phyloP scores from a whole-genome alignment of 371 early-diverging fungal genomes.

The Mucor mucedo region DNA sequence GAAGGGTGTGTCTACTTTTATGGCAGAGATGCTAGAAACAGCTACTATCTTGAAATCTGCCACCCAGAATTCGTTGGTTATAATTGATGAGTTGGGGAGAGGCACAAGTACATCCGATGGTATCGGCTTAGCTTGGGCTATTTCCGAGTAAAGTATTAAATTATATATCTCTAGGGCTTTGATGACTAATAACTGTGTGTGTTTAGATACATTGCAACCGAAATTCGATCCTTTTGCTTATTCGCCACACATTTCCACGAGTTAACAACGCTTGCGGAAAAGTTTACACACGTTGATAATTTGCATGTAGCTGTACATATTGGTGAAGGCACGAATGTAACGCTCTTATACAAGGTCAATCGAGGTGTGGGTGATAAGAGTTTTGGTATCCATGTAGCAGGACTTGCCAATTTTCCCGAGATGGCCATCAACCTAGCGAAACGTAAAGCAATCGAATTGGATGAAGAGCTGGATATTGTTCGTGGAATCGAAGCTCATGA shows the following conservation, averaged over 20 bases:
- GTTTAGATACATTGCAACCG: conserved; percentile 77
- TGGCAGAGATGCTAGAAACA: conserved; percentile 99
- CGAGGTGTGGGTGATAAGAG: conserved; percentile 94
- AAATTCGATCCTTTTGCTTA: conserved; percentile 80
- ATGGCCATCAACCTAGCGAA: conserved; percentile 84
- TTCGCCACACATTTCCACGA: conserved; percentile 99
- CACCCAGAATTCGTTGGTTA: conserved; percentile 87
- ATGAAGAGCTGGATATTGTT: conserved; percentile 50
- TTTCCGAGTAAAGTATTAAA: conserved; percentile 83
- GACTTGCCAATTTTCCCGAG: conserved; percentile 93
- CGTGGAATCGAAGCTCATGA: background rate
- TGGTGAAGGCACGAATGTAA: conserved; percentile 66
- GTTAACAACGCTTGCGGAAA: conserved; percentile 80
- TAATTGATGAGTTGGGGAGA: conserved; percentile 99
- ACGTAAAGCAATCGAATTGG: conserved; percentile 87
- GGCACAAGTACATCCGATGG: conserved; percentile 99
- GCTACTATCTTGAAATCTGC: conserved; percentile 88
- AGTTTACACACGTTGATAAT: conserved; percentile 79
- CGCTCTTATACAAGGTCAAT: conserved; percentile 87
- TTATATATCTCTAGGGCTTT: too few species aligned
- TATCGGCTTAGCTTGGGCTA: conserved; percentile 96
- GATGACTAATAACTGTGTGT: too few species aligned
- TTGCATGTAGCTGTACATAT: conserved; percentile 85
- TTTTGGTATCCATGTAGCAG: conserved; percentile 99
- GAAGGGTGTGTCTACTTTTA: conserved; percentile 97